phyloP scores from a whole-genome alignment of 2,329 filamentous ascomycete species.

The Nectriaceae sp. region DNA sequence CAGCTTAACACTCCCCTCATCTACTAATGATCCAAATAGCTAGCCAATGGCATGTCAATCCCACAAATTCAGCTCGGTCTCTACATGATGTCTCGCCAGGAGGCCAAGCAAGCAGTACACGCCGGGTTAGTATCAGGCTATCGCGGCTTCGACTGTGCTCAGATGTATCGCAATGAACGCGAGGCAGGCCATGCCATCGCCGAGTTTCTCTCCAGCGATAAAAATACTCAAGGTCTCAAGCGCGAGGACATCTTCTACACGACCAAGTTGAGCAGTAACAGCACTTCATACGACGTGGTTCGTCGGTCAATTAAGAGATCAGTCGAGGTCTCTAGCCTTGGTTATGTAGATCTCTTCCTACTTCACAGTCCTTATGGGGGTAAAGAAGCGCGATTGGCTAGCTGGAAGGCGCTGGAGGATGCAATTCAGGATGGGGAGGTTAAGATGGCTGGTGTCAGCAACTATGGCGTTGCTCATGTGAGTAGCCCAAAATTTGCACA shows the following conservation, averaged over 20 bases:
- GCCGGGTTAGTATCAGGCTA: slow-evolving; percentile 58
- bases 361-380: slow-evolving; percentile 81
- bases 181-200: slow-evolving; percentile 68
- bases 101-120: slow-evolving; percentile 59
- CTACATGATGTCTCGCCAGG: slow-evolving; percentile 67
- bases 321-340: slow-evolving; percentile 65
- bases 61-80: slow-evolving; percentile 74
- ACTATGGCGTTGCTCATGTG: slow-evolving; percentile 75
- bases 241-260: slow-evolving; percentile 79
- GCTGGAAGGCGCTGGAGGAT: slow-evolving; percentile 77
- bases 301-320: slow-evolving; percentile 66
- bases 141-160: slow-evolving; percentile 53
- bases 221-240: slow-evolving; percentile 52
- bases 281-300: slow-evolving; percentile 65
- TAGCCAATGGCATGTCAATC: slow-evolving; percentile 66
- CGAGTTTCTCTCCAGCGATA: slow-evolving; percentile 52
- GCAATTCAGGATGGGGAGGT: slow-evolving; percentile 72
- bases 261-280: slow-evolving; percentile 71
- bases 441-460: slow-evolving; percentile 72
- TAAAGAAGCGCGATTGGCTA: slow-evolving; percentile 64
- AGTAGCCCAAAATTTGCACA: slow-evolving; percentile 30
- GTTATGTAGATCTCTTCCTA: slow-evolving; percentile 78
- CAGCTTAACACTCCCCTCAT: too few relatives aligned
- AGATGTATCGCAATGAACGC: slow-evolving; percentile 68
- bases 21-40: slow-evolving; percentile 38